Conservation (phyloP, 176 grass and related monocot species). For the Poa annua region DNA sequence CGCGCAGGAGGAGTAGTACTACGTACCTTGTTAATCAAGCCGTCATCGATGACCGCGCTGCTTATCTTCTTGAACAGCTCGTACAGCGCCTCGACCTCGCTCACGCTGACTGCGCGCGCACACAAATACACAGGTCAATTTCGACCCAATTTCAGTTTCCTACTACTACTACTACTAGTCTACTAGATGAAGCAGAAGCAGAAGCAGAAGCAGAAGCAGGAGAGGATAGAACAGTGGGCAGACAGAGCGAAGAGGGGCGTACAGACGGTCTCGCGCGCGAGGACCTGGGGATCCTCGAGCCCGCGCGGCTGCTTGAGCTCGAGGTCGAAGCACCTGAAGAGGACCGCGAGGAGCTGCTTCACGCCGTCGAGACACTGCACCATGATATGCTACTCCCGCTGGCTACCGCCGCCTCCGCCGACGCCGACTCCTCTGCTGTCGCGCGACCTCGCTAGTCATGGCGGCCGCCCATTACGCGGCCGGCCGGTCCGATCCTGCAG, state of each 20-base stretch:
- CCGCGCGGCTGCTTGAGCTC: slow-evolving; percentile 70
- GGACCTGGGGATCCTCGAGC: slow-evolving; percentile 76
- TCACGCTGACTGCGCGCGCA: slow-evolving; percentile 67
- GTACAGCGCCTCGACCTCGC: slow-evolving; percentile 83
- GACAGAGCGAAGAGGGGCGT: slow-evolving; percentile 14
- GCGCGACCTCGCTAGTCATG: slow-evolving; percentile 13
- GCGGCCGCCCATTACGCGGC: slow-evolving; percentile 38
- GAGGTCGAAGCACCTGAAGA: slow-evolving; percentile 81
- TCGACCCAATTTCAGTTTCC: not conserved
- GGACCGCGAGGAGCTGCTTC: slow-evolving; percentile 68
- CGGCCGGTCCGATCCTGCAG: slow-evolving; percentile 5
- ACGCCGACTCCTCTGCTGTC: slow-evolving; percentile 6
- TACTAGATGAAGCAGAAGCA: not conserved
- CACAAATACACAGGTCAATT: not conserved
- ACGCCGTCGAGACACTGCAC: slow-evolving; percentile 87
- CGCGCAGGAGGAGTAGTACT: too few species aligned
- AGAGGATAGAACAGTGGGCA: too few species aligned
- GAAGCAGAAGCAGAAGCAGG: too few species aligned
- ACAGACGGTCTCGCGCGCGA: slow-evolving; percentile 96
- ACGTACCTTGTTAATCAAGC: slow-evolving; percentile 80
- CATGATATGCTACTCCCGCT: slow-evolving; percentile 55
- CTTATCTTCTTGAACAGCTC: slow-evolving; percentile 93
- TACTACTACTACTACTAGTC: too few species aligned
- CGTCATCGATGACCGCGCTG: slow-evolving; percentile 83
- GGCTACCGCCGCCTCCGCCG: not conserved